Evolutionary conservation across 257 asterid genomes (phyloP).

Genomic region (Euphrasia confusa): DNA sequence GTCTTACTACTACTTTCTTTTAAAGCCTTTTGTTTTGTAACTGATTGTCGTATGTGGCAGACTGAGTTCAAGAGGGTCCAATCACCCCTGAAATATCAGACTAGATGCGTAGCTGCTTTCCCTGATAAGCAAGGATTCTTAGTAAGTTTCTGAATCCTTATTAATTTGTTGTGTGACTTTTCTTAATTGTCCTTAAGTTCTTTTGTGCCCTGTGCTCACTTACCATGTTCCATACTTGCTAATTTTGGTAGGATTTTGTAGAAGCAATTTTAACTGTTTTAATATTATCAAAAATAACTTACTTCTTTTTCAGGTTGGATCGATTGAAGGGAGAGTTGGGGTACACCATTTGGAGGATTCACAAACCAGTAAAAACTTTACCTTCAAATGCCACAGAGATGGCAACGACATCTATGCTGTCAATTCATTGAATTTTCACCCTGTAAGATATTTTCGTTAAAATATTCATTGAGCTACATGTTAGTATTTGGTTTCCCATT

Average conservation of each 20-base stretch:
- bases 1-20: no score
- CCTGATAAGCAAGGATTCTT: constrained; percentile 98
- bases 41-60: constrained; percentile 38
- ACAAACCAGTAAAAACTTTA: constrained; percentile 73
- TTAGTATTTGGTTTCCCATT: constrained; percentile 1
- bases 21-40: not conserved
- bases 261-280: not conserved
- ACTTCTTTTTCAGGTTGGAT: constrained; percentile 68
- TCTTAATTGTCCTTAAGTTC: constrained; percentile 11
- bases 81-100: constrained; percentile 94
- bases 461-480: constrained; percentile 8
- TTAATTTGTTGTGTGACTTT: constrained; percentile 7
- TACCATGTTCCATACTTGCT: constrained; percentile 5
- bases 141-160: constrained; percentile 41
- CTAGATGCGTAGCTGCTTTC: constrained; percentile 94
- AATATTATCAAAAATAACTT: constrained; percentile 1
- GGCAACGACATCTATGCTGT: constrained; percentile 80
- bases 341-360: constrained; percentile 93
- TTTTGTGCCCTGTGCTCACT: constrained; percentile 15
- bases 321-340: constrained; percentile 98
- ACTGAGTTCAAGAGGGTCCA: constrained; percentile 77
- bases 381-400: constrained; percentile 99
- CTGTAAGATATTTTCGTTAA: constrained; percentile 53
- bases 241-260: not conserved
- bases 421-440: constrained; percentile 87